These are phyloP conservation scores for Populus pruinosa DNA, from an alignment of 345 rosid species.

Conservation along the genomic window DNA sequence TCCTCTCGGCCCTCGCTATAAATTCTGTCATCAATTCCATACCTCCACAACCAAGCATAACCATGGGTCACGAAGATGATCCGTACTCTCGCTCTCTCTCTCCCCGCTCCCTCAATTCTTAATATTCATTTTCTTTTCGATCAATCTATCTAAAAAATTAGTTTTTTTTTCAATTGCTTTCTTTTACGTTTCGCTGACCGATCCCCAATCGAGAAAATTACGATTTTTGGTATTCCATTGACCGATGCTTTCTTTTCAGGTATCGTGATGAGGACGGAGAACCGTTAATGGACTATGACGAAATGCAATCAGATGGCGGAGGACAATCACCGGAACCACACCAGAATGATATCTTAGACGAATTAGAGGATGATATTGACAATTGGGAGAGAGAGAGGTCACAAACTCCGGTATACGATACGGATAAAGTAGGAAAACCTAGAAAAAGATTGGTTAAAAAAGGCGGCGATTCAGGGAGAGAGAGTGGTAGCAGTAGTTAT, in stretches of 20 bases:
- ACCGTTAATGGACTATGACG: slow-evolving; percentile 90
- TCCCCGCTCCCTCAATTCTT: background rate
- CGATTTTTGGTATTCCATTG: background rate
- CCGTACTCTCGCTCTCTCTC: slow-evolving; percentile 43
- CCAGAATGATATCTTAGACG: slow-evolving; percentile 44
- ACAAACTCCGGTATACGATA: slow-evolving; percentile 58
- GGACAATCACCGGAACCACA: slow-evolving; percentile 54
- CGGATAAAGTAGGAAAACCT: slow-evolving; percentile 65
- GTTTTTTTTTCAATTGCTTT: background rate
- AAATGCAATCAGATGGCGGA: slow-evolving; percentile 59
- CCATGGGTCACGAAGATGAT: slow-evolving; percentile 74
- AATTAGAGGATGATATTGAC: slow-evolving; percentile 56
- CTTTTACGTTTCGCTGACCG: background rate
- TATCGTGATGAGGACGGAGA: slow-evolving; percentile 93
- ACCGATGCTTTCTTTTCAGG: slow-evolving; percentile 29
- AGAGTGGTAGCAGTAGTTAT: slow-evolving; percentile 16
- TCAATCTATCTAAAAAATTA: background rate
- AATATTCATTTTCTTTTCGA: background rate
- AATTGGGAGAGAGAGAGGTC: slow-evolving; percentile 59
- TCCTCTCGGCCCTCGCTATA: background rate
- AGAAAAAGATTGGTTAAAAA: slow-evolving; percentile 86
- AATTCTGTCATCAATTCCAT: background rate
- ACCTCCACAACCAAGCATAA: background rate
- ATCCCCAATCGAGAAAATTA: background rate
- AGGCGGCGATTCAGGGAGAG: slow-evolving; percentile 30